Percentiles rank a stretch among this genome's conserved stretches.
These are phyloP conservation scores for Batkoa obscura DNA, from an alignment of 371 early-diverging fungal species.

Conservation along the genomic window DNA sequence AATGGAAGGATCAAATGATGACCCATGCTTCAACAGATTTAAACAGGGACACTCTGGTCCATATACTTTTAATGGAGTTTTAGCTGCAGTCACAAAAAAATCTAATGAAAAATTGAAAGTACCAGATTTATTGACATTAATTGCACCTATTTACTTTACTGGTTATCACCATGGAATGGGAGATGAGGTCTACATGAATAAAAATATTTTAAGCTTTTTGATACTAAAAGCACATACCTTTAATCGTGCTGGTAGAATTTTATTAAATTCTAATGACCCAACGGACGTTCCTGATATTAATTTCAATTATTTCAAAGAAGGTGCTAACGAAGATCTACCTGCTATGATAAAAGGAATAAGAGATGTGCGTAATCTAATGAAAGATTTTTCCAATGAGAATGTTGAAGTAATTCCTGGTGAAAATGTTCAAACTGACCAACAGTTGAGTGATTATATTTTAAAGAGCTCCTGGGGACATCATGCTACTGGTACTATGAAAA, in stretches of 20 bases:
- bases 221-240: conserved; percentile 1
- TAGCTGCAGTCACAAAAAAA: neutral
- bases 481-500: conserved; percentile 14
- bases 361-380: neutral
- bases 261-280: neutral
- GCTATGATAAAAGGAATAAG: neutral
- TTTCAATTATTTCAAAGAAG: conserved; percentile 2
- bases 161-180: conserved; percentile 1
- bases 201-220: neutral
- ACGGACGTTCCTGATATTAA: conserved; percentile 2
- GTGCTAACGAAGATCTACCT: neutral
- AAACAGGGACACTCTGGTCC: neutral
- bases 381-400: neutral
- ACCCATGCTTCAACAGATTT: neutral
- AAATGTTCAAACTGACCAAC: neutral
- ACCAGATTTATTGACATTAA: conserved; percentile 2
- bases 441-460: neutral
- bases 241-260: neutral
- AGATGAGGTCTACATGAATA: neutral
- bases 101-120: neutral
- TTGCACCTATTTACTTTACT: neutral
- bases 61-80: conserved; percentile 4
- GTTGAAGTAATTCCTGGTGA: neutral
- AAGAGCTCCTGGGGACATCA: conserved; percentile 8
- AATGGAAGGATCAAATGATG: neutral